A percentile compares a stretch with the other conserved stretches of the same genome.
These are phyloP conservation scores for Cornus suecica DNA, from an alignment of 148 eudicot genomes.

Conservation along the genomic window DNA sequence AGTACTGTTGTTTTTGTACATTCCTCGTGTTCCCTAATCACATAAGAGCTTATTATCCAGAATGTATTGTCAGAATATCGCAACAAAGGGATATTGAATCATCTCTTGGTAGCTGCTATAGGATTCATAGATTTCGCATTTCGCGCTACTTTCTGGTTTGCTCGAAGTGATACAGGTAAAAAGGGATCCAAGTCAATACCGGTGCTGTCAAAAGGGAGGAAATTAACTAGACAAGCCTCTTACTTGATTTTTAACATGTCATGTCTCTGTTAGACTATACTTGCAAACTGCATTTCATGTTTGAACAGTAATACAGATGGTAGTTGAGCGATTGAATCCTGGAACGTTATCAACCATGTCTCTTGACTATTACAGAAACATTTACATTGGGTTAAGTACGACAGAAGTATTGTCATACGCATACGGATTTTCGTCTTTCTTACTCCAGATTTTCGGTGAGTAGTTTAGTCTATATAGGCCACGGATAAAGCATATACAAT, in stretches of 20 bases:
- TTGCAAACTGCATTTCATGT: too few species aligned
- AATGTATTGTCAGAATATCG: constrained; percentile 48
- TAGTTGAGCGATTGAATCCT: too few species aligned
- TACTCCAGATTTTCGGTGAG: too few species aligned
- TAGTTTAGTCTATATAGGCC: too few species aligned
- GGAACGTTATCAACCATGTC: too few species aligned
- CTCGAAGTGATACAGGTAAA: constrained; percentile 70
- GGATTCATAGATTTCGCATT: constrained; percentile 37
- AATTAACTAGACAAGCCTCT: constrained; percentile 11
- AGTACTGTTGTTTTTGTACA: constrained; percentile 45
- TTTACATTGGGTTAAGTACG: too few species aligned
- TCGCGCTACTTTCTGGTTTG: constrained; percentile 45
- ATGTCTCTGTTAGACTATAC: too few species aligned
- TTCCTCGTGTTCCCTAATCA: constrained; percentile 25
- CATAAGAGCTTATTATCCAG: not conserved
- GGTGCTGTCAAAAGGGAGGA: constrained; percentile 12
- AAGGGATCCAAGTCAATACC: constrained; percentile 22
- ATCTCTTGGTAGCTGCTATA: constrained; percentile 46
- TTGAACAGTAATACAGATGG: too few species aligned
- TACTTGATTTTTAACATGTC: not conserved
- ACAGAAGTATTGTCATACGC: too few species aligned
- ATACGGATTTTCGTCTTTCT: too few species aligned
- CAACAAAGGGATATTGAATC: constrained; percentile 55
- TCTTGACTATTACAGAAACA: too few species aligned
- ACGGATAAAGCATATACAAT: too few species aligned